Percentiles rank a stretch among this genome's conserved stretches.
Conservation (phyloP, 768 basidiomycete species). For the Trametes gibbosa region DNA sequence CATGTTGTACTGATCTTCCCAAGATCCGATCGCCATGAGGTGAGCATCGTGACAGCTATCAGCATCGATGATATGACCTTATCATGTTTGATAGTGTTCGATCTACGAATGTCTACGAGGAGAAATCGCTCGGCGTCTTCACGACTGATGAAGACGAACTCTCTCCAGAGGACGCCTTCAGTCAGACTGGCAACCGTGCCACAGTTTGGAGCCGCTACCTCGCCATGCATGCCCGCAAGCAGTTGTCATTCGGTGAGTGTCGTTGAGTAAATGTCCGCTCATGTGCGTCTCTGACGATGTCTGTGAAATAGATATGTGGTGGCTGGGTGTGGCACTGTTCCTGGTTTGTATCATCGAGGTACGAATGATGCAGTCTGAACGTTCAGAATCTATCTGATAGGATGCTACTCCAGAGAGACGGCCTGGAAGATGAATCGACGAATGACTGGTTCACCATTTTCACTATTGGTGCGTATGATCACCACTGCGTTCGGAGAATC, state of each 20-base stretch:
- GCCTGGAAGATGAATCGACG: conserved; percentile 51
- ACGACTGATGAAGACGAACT: conserved; percentile 37
- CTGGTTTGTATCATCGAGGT: conserved; percentile 94
- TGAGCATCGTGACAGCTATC: conserved; percentile 24
- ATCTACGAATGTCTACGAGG: conserved; percentile 93
- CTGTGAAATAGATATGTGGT: conserved; percentile 86
- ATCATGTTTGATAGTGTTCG: conserved; percentile 61
- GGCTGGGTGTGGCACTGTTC: conserved; percentile 83
- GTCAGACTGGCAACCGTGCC: conserved; percentile 48
- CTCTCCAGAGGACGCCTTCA: conserved; percentile 37
- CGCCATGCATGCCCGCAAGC: conserved; percentile 77
- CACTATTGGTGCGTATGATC: conserved; percentile 52
- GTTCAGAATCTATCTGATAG: background rate
- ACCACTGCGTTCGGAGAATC: background rate
- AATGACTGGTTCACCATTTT: conserved; percentile 84
- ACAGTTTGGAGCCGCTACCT: conserved; percentile 76
- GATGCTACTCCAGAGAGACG: conserved; percentile 43
- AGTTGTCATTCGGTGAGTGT: conserved; percentile 82
- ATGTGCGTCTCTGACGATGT: background rate
- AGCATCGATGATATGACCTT: background rate
- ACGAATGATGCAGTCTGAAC: conserved; percentile 17
- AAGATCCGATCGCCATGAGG: conserved; percentile 84
- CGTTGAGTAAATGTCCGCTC: background rate
- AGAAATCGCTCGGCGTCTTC: conserved; percentile 84
- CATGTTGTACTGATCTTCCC: conserved; percentile 3